A percentile compares a stretch with the other conserved stretches of the same genome.
phyloP scores from a whole-genome alignment of 768 basidiomycete genomes.

The Neoboletus subvelutipes region DNA sequence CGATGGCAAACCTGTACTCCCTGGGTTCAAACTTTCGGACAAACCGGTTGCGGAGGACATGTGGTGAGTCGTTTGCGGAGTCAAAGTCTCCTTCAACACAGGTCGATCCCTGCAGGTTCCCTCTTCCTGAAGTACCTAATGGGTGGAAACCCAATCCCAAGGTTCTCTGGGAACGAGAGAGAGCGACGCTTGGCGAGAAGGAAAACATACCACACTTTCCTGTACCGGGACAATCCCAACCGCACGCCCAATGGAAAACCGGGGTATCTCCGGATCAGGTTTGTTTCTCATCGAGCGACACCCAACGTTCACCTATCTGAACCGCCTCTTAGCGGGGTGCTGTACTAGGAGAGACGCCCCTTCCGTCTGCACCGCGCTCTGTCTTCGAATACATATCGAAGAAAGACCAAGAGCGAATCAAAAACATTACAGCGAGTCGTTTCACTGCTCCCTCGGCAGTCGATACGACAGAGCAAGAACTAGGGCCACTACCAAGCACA shows the following conservation, averaged over 20 bases:
- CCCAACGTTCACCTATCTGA: conserved; percentile 3
- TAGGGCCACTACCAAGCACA: conserved; percentile 15
- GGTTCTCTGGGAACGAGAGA: conserved; percentile 63
- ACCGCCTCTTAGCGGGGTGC: conserved; percentile 64
- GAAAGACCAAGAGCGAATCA: conserved; percentile 85
- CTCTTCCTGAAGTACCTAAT: conserved; percentile 74
- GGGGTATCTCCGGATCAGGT: conserved; percentile 75
- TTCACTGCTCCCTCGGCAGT: conserved; percentile 25
- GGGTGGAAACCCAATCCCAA: conserved; percentile 86
- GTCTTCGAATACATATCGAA: conserved; percentile 94
- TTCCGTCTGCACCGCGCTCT: conserved; percentile 69
- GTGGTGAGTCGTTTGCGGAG: conserved; percentile 47
- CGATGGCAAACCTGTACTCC: conserved; percentile 71
- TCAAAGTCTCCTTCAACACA: conserved; percentile 18
- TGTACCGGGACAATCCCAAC: conserved; percentile 25
- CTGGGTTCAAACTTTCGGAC: conserved; percentile 72
- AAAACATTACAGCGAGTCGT: conserved; percentile 47
- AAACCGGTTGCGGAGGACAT: conserved; percentile 67
- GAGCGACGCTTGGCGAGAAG: conserved; percentile 39
- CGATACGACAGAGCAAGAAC: conserved; percentile 26
- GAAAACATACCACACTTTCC: conserved; percentile 39
- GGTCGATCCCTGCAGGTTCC: conserved; percentile 57
- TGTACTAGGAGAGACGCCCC: conserved; percentile 77
- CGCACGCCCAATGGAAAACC: conserved; percentile 53
- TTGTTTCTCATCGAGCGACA: conserved; percentile 22